Conservation (phyloP, 2,329 filamentous ascomycete genomes). For the Penicillium glabrum region DNA sequence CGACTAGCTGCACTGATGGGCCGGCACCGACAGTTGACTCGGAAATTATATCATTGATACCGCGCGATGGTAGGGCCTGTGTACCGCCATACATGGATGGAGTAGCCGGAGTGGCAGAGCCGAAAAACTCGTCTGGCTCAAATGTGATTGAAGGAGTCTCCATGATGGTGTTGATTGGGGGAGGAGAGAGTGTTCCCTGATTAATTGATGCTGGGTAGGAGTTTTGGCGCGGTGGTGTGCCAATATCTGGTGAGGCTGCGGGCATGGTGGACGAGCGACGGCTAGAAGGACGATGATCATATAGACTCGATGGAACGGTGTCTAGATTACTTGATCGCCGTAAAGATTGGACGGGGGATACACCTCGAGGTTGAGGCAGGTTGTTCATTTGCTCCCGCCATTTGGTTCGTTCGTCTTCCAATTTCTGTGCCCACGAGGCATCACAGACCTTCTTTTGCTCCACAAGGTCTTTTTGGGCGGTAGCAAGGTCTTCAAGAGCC, state of each 20-base stretch:
- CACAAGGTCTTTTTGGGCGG: constrained; percentile 56
- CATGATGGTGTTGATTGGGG: constrained; percentile 26
- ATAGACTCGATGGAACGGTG: constrained; percentile 35
- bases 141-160: constrained; percentile 43
- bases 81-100: constrained; percentile 41
- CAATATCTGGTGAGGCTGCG: constrained; percentile 35
- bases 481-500: constrained; percentile 62
- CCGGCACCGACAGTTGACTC: constrained; percentile 88
- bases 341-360: constrained; percentile 43
- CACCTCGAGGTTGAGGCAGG: constrained; percentile 38
- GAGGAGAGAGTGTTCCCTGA: constrained; percentile 29
- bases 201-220: constrained; percentile 39
- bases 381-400: constrained; percentile 53
- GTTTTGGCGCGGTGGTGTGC: constrained; percentile 47
- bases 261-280: constrained; percentile 43
- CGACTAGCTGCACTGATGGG: constrained; percentile 90
- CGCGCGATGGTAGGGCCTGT: constrained; percentile 48
- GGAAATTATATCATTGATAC: constrained; percentile 80
- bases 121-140: constrained; percentile 49
- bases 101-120: constrained; percentile 32
- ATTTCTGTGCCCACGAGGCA: constrained; percentile 54
- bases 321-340: constrained; percentile 41
- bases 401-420: constrained; percentile 66
- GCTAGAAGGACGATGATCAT: constrained; percentile 40
- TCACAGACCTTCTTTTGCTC: constrained; percentile 62